phyloP scores from a whole-genome alignment of 768 basidiomycete species.

The Holtermannia corniformis region DNA sequence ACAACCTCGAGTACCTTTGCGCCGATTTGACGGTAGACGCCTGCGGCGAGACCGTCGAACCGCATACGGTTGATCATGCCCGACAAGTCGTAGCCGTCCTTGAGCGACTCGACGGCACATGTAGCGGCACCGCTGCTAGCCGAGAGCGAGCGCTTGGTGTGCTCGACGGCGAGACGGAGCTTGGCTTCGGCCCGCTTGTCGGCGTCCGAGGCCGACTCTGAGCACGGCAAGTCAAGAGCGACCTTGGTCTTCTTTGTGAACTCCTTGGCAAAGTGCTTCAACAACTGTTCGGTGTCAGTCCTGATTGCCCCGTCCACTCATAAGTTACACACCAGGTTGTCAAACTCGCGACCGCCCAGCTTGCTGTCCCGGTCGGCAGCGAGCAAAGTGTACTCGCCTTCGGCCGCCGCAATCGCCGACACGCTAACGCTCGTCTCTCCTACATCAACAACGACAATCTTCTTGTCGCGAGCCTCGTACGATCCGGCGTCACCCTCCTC shows the following conservation, averaged over 20 bases:
- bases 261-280: constrained; percentile 87
- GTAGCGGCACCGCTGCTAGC: constrained; percentile 80
- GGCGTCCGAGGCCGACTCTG: constrained; percentile 50
- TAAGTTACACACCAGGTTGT: constrained; percentile 38
- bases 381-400: constrained; percentile 42
- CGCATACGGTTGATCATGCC: constrained; percentile 50
- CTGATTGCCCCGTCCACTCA: neutral
- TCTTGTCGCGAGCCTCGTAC: constrained; percentile 40
- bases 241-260: constrained; percentile 93
- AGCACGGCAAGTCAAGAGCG: constrained; percentile 51
- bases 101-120: constrained; percentile 74
- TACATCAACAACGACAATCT: constrained; percentile 41
- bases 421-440: constrained; percentile 42
- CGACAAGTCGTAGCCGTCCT: constrained; percentile 85
- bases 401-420: constrained; percentile 35
- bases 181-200: constrained; percentile 88
- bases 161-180: constrained; percentile 81
- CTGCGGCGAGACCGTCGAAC: constrained; percentile 43
- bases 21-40: constrained; percentile 41
- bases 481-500: constrained; percentile 40
- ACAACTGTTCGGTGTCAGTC: constrained; percentile 48
- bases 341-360: constrained; percentile 42
- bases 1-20: constrained; percentile 40
- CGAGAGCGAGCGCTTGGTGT: constrained; percentile 84
- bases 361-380: constrained; percentile 39